phyloP scores from a whole-genome alignment of 2,329 filamentous ascomycete species.

The Botrytis squamosa region DNA sequence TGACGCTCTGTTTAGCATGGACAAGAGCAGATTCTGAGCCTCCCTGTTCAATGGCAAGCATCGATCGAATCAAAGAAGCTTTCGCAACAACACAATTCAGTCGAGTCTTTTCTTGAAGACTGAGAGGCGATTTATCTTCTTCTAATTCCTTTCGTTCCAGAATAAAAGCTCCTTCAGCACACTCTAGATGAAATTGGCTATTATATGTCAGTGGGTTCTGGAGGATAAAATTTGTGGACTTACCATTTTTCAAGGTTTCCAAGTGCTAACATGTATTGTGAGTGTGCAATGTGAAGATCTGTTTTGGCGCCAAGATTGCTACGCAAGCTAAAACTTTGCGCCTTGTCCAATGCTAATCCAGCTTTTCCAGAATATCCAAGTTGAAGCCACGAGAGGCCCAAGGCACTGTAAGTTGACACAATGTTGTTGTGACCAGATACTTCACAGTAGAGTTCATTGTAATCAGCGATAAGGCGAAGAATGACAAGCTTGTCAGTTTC shows the following conservation, averaged over 20 bases:
- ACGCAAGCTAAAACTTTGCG: slow-evolving; percentile 49
- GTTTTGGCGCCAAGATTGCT: slow-evolving; percentile 46
- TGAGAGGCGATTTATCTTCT: slow-evolving; percentile 23
- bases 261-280: slow-evolving; percentile 70
- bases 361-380: slow-evolving; percentile 62
- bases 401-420: slow-evolving; percentile 42
- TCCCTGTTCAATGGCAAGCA: slow-evolving; percentile 45
- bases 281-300: slow-evolving; percentile 66
- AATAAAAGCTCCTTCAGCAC: slow-evolving; percentile 32
- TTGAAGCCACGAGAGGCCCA: slow-evolving; percentile 56
- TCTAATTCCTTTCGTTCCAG: slow-evolving; percentile 31
- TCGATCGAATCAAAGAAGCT: slow-evolving; percentile 40
- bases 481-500: slow-evolving; percentile 49
- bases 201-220: slow-evolving; percentile 24
- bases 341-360: slow-evolving; percentile 55
- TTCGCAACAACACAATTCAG: slow-evolving; percentile 40
- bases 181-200: slow-evolving; percentile 36
- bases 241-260: slow-evolving; percentile 63
- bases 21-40: slow-evolving; percentile 57
- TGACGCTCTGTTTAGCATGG: slow-evolving; percentile 57
- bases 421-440: slow-evolving; percentile 43
- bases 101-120: slow-evolving; percentile 30
- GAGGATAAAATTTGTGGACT: slow-evolving; percentile 34
- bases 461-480: slow-evolving; percentile 49
- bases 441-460: slow-evolving; percentile 47